Evolutionary conservation across 129 eudicot genomes (phyloP).

Genomic region (Flaveria trinervia): DNA sequence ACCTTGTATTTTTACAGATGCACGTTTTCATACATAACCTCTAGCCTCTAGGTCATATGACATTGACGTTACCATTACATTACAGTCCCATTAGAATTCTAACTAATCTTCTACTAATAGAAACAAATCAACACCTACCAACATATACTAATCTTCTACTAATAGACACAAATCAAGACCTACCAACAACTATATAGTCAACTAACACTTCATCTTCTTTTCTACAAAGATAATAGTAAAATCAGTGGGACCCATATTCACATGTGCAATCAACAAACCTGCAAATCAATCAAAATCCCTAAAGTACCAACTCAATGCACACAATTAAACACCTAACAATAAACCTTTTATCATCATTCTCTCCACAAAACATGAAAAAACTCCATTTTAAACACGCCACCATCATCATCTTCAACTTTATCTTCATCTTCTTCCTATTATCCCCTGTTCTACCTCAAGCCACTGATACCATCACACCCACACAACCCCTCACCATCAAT

Average conservation of each 20-base stretch:
- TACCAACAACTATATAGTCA: background rate
- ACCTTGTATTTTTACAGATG: no score
- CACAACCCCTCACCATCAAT: slow-evolving; percentile 37
- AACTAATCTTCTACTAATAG: background rate
- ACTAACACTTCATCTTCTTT: background rate
- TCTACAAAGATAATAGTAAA: background rate
- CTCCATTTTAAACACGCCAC: background rate
- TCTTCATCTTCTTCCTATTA: slow-evolving; percentile 18
- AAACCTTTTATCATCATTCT: background rate
- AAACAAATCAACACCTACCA: background rate
- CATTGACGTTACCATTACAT: no score
- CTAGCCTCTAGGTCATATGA: no score
- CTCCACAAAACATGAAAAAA: slow-evolving; percentile 1
- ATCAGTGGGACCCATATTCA: background rate
- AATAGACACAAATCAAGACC: background rate
- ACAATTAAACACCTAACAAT: no score
- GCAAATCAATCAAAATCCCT: background rate
- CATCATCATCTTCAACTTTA: slow-evolving; percentile 6
- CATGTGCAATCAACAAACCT: background rate
- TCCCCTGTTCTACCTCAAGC: slow-evolving; percentile 30
- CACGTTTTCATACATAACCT: no score
- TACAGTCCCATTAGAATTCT: no score
- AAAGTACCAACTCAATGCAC: no score
- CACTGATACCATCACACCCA: slow-evolving; percentile 43
- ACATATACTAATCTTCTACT: background rate